Base-by-base conservation (phyloP, 108 stramenopile genomes). In the Skeletonema tropicum region DNA sequence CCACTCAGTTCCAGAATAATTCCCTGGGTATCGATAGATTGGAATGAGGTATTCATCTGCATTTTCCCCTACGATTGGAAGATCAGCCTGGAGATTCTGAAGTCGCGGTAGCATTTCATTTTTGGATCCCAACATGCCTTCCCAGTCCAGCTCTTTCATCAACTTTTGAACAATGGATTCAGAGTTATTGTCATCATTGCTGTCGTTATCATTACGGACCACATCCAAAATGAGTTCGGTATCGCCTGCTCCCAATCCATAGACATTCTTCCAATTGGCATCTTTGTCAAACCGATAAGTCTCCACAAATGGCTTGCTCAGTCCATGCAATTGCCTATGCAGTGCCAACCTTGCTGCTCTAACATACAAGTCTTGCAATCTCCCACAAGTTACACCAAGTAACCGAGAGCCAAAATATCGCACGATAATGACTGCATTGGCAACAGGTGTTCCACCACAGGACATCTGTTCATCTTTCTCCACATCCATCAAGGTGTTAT, bases 221-320 rank as follows among this genome's bases (percentile, higher is more conserved):
- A 90, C 82, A 80, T 89, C 74, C 57, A 89, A 60, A 67, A 89
- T 88, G 17, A 92, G 68, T 68, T 92, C 92, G 10, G 82, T 73
- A 74, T 92, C 92, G 4, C 92, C 92, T 13, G 92, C 92, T 12
- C 86, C 92, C 67, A 92, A 71, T 14, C 88, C 89, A 66, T 89
- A 89, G 38, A 87, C 13, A 72, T 83, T 81, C 29, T 71, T 72
- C 45, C 49, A 39, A 25, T 76, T 64, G 57, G 72, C 70, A 9
- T 58, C 49, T 49, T 41, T 58, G 11, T 64, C 70, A 60, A 72
- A 62, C 13, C 71, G 17, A 64, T 68, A 71, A 19, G 59, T 57
- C 59, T 83, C 82, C 31, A 76, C 62, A 25, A 87, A 60, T 8
- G 89, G 88, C 39, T 17, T 32, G 21, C 23, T 59, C 11, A 29